These are phyloP conservation scores for Umbilicus rupestris DNA, from an alignment of 164 flowering plant genomes.

Conservation along the genomic window DNA sequence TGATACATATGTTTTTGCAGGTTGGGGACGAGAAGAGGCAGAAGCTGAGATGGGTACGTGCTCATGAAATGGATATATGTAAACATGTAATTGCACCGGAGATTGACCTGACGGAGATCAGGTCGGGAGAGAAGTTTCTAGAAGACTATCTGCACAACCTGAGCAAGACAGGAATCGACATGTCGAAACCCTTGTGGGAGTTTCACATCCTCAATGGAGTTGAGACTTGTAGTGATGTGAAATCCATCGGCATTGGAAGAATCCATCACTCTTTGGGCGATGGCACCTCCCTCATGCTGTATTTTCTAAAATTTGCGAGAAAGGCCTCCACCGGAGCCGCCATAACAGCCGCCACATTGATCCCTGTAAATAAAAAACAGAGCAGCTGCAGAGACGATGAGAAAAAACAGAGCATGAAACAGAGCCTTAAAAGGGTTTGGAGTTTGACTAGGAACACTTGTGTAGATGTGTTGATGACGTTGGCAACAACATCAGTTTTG, in stretches of 20 bases:
- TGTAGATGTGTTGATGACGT: constrained; percentile 30
- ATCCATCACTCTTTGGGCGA: constrained; percentile 75
- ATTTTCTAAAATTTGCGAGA: constrained; percentile 33
- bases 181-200: constrained; percentile 59
- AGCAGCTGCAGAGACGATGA: not conserved
- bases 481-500: constrained; percentile 25
- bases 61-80: constrained; percentile 33
- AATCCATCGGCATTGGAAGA: constrained; percentile 30
- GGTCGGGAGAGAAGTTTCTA: constrained; percentile 32
- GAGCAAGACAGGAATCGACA: constrained; percentile 28
- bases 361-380: constrained; percentile 25
- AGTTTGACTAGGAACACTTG: constrained; percentile 18
- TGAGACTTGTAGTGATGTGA: constrained; percentile 31
- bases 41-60: constrained; percentile 32
- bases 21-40: constrained; percentile 22
- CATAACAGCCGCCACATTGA: constrained; percentile 27
- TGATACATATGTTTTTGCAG: constrained; percentile 19
- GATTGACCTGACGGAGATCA: constrained; percentile 18
- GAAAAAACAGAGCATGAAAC: constrained; percentile 8
- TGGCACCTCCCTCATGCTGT: constrained; percentile 53
- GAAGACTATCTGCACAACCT: constrained; percentile 42
- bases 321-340: constrained; percentile 33
- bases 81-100: constrained; percentile 36
- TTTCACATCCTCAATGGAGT: constrained; percentile 45
- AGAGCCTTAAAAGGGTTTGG: constrained; percentile 17